These are phyloP conservation scores for Lepidium aucheri DNA, from an alignment of 345 rosid genomes.

Conservation along the genomic window DNA sequence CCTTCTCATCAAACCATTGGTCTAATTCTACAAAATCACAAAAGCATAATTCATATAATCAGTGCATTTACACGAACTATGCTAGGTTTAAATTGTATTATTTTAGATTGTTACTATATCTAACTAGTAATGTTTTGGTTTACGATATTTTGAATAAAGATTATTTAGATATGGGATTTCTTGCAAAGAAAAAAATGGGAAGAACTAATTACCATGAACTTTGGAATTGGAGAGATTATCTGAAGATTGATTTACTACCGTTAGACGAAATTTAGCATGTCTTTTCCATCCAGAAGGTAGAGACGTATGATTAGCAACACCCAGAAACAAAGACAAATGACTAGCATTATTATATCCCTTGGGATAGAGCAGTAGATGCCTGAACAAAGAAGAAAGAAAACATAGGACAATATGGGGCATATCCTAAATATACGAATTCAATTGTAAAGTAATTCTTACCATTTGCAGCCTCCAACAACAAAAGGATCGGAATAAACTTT, in stretches of 20 bases:
- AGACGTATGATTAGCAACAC: conserved; percentile 47
- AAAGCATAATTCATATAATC: background rate
- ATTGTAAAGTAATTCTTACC: too few species aligned
- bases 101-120: too few species aligned
- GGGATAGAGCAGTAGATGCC: conserved; percentile 66
- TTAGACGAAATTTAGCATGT: conserved; percentile 54
- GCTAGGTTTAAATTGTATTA: too few species aligned
- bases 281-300: conserved; percentile 77
- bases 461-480: too few species aligned
- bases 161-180: too few species aligned
- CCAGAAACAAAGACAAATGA: conserved; percentile 55
- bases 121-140: too few species aligned
- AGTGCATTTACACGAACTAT: background rate
- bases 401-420: too few species aligned
- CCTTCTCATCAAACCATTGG: background rate
- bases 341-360: conserved; percentile 64
- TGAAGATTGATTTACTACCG: conserved; percentile 50
- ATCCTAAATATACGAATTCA: too few species aligned
- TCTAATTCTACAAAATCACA: background rate
- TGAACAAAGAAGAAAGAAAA: conserved; percentile 9
- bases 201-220: background rate
- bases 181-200: background rate
- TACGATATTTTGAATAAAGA: too few species aligned
- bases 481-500: too few species aligned
- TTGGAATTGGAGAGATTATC: conserved; percentile 29